Percentiles rank a stretch among this genome's conserved stretches.
Evolutionary conservation across 2,329 filamentous ascomycete species (phyloP).

Genomic region (Cladophialophora carrionii): DNA sequence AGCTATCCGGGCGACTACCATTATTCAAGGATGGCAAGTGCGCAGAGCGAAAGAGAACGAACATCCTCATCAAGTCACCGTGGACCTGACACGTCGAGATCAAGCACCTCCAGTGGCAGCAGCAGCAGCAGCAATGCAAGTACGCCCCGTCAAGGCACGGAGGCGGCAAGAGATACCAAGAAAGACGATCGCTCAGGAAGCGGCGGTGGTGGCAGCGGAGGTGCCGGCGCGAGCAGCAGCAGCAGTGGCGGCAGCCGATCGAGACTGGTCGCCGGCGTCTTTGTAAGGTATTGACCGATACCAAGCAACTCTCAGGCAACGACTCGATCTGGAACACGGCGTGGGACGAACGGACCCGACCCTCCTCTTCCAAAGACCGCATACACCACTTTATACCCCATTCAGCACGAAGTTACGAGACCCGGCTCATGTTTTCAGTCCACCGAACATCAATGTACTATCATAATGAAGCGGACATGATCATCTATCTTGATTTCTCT

Average conservation of each 20-base stretch:
- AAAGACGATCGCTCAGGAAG: slow-evolving; percentile 10
- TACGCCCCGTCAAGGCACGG: slow-evolving; percentile 18
- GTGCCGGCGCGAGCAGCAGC: slow-evolving; percentile 5
- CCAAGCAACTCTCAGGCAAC: neutral
- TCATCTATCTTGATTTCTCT: neutral
- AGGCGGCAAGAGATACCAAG: slow-evolving; percentile 18
- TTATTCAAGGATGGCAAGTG: slow-evolving; percentile 11
- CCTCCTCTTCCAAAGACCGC: slow-evolving; percentile 1
- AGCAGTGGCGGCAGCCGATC: slow-evolving; percentile 18
- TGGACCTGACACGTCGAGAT: slow-evolving; percentile 11
- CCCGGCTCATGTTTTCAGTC: neutral
- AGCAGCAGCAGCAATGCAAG: slow-evolving; percentile 17
- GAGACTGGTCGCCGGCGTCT: slow-evolving; percentile 30
- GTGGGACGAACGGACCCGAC: neutral
- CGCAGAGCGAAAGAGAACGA: neutral
- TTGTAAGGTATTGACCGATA: slow-evolving; percentile 34
- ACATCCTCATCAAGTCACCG: slow-evolving; percentile 10
- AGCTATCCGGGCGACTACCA: slow-evolving; percentile 18
- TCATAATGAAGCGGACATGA: neutral
- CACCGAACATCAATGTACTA: neutral
- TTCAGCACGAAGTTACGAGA: slow-evolving; percentile 6
- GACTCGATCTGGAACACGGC: neutral
- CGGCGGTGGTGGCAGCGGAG: slow-evolving; percentile 7
- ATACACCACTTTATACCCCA: neutral
- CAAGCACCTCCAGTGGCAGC: slow-evolving; percentile 10